Evolutionary conservation across 371 early-diverging fungal genomes (phyloP), one percentile per base, ranked within the genome.

Genomic region (Circinella minor): DNA sequence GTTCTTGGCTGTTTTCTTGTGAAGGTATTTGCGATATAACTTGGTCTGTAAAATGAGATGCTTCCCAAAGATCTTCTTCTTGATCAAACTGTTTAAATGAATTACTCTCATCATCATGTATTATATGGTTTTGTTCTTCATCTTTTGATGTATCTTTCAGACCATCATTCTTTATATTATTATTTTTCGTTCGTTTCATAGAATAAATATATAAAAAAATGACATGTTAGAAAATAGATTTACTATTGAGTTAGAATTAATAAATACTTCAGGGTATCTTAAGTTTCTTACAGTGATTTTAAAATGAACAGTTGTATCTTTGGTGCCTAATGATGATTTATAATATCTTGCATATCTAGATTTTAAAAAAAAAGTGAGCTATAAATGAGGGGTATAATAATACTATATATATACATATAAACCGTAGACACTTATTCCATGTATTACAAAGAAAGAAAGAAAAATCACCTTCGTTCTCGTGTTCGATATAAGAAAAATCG

Each of bases 401-500:
- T 27, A 27, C 27, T 27, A 27, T 27, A 27, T 27, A 27, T 27
- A 27, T 27, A 27, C 2, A 27, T 27, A 27, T 27, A 27, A 27
- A 27, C 27, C 0, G 27, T 27, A 27, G 27, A 27, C 27, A 27
- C 27, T 27, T 27, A 27, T 27, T 27, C 27, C 27, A 2, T 27
- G 27, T 27, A 27, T 27, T 27, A 27, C 27, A 27, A 27, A 27
- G 27, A 27, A 27, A 27, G 27, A 27, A 27, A 27, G 2, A 27
- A 9, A 9, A 6, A 9, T 43, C 3, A 43, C 43, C 70, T 27
- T 34, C 46, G 64, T 27, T 68, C 36, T 60, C 61, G 65, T 61
- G 70, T 68, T 14, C 72, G 66, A 49, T 65, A 68, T 18, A 72
- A 59, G 38, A 71, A 77, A 6, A 66, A 47, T 34, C 48, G 67